Base-by-base conservation (phyloP, 768 basidiomycete genomes). In the Ramaria sp. region DNA sequence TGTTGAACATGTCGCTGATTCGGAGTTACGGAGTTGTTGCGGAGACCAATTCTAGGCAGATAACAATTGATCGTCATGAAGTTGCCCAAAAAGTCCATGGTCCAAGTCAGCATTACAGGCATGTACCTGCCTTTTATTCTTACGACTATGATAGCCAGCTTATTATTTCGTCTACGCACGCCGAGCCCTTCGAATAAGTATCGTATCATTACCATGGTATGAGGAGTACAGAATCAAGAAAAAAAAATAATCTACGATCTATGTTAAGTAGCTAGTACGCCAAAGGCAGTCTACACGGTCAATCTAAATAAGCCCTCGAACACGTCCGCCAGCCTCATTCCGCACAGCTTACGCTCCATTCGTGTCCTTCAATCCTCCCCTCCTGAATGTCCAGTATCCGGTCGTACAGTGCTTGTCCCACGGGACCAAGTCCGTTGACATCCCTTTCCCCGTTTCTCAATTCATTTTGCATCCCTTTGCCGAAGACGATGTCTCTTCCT, bases 311-410 rank as follows among this genome's bases (percentile, higher is more conserved):
- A 37, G 34, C 9, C 9, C 9, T 13, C 3, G 4, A 9, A 37
- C 34, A 37, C 34, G 13, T 13, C 34, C 13, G 34, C 9, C 3
- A 10, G 34, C 34, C 34, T 43, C 42, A 54, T 46, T 54, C 53
- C 1, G 7, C 19, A 49, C 48, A 49, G 17, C 30, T 31, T 17
- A 86, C 78, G 52, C 79, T 78, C 88, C 88, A 91, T 12, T 73
- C 78, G 56, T 82, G 72, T 64, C 79, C 87, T 51, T 80, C 74
- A 10, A 70, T 66, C 63, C 72, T 73, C 3, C 88, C 89, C 59
- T 83, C 82, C 71, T 91, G 90, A 45, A 91, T 83, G 43, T 76
- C 89, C 31, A 83, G 75, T n/a, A 96, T 75, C 62, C 83, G 80
- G 52, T 77, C 77, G 70, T 84, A 81, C 39, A 95, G 74, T 17